Base-by-base conservation (phyloP, 2,329 filamentous ascomycete species). In the Cadophora malorum region DNA sequence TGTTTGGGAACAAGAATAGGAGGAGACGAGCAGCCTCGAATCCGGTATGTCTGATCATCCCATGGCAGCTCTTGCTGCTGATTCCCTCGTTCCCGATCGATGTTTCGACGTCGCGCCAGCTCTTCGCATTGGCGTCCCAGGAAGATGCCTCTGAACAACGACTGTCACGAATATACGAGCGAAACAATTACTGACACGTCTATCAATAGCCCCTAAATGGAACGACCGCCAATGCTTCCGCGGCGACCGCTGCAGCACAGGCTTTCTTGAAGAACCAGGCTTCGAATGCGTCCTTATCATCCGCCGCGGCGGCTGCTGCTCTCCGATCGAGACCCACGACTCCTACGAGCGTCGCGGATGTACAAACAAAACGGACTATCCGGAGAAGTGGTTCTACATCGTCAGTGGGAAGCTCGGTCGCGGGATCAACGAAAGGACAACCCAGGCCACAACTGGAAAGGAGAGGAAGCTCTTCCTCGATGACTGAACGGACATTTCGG, bases 401-500 rank as follows among this genome's bases (percentile, higher is more conserved):
- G 1, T 95, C 93, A 4, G 82, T 87, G 59, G 84, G 83, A 45
- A 87, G 85, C 71, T 81, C 79, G 10, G 79, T 81, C 49, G 74
- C 79, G 56, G 76, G 81, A 68, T 67, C 81, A 79, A 72, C 79
- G 75, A 64, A 79, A 78, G 66, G 80, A 71, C 66, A 79, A 72
- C 73, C 79, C 47, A 58, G 72, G 71, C 74, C 77, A 78, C 81
- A 82, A 63, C 81, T 94, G 69, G 85, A 90, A 70, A 84, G 92
- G 75, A 84, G 86, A 47, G 86, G 84, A 65, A 96, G 94, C 80
- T 86, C 86, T 33, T 86, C 89, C 25, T 97, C 94, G 61, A 97
- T 98, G 94, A 90, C 88, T 35, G 92, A 95, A 78, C 88, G 95
- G 67, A 94, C 93, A 0, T 97, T 97, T 79, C 89, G 94, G 73